Conservation (phyloP, 2,329 filamentous ascomycete genomes). For the Knufia petricola region DNA sequence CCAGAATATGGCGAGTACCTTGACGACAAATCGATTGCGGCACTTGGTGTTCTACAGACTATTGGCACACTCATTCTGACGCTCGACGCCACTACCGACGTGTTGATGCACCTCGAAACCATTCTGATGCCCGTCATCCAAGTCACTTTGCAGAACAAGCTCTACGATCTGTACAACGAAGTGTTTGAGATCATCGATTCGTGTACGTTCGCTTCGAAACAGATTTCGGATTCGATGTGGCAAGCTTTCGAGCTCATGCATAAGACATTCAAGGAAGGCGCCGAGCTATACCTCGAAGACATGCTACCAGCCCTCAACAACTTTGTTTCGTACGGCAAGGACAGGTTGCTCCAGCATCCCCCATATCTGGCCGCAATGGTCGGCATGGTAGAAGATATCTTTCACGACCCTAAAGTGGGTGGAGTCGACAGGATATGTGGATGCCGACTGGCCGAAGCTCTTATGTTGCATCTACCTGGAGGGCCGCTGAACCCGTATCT, state of each 20-base stretch:
- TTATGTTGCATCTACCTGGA: slow-evolving; percentile 90
- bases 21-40: slow-evolving; percentile 97
- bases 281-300: slow-evolving; percentile 93
- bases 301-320: slow-evolving; percentile 98
- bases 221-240: slow-evolving; percentile 96
- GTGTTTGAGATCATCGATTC: slow-evolving; percentile 98
- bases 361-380: slow-evolving; percentile 80
- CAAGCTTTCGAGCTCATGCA: slow-evolving; percentile 95
- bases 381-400: slow-evolving; percentile 92
- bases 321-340: slow-evolving; percentile 86
- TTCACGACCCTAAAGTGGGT: slow-evolving; percentile 81
- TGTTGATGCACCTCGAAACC: slow-evolving; percentile 85
- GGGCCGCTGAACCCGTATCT: slow-evolving; percentile 74
- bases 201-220: slow-evolving; percentile 95
- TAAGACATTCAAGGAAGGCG: slow-evolving; percentile 91
- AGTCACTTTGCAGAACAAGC: slow-evolving; percentile 92
- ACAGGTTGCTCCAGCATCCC: slow-evolving; percentile 70
- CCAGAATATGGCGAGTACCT: slow-evolving; percentile 85
- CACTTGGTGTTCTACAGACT: slow-evolving; percentile 88
- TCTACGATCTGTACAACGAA: slow-evolving; percentile 96
- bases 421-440: slow-evolving; percentile 93
- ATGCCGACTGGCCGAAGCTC: slow-evolving; percentile 91
- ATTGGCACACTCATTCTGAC: slow-evolving; percentile 96
- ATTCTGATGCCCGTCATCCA: slow-evolving; percentile 96
- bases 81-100: slow-evolving; percentile 91